Evolutionary conservation across 2,329 filamentous ascomycete species (phyloP).

Genomic region (Fusarium anguioides): DNA sequence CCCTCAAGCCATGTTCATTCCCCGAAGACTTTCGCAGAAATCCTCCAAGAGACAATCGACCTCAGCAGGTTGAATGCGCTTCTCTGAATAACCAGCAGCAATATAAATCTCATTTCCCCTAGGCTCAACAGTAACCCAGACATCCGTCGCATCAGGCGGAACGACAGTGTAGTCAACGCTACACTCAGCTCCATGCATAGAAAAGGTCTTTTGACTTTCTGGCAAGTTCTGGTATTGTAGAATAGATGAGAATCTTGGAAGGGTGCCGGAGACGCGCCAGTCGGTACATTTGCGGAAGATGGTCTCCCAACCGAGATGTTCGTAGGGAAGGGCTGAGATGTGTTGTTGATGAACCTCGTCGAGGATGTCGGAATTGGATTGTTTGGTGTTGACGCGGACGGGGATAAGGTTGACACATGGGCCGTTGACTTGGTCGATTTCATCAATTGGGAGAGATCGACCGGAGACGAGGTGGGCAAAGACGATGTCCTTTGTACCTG

Average conservation of each 20-base stretch:
- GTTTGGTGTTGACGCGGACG: neutral
- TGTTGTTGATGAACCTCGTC: neutral
- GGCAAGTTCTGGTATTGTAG: neutral
- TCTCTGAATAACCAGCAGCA: neutral
- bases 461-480: neutral
- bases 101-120: neutral
- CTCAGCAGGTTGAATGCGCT: neutral
- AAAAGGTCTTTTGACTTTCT: neutral
- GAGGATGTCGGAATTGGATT: neutral
- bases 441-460: neutral
- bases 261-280: neutral
- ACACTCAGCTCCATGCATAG: neutral
- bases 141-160: neutral
- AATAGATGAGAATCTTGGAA: neutral
- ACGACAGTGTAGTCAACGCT: neutral
- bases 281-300: neutral
- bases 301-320: neutral
- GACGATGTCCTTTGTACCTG: neutral
- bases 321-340: neutral
- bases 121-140: neutral
- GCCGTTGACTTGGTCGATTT: neutral
- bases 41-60: neutral
- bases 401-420: constrained; percentile 3
- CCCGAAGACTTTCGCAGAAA: neutral
- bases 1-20: neutral